These are phyloP conservation scores for Coffea canephora DNA, from an alignment of 257 asterid species.

Conservation along the genomic window DNA sequence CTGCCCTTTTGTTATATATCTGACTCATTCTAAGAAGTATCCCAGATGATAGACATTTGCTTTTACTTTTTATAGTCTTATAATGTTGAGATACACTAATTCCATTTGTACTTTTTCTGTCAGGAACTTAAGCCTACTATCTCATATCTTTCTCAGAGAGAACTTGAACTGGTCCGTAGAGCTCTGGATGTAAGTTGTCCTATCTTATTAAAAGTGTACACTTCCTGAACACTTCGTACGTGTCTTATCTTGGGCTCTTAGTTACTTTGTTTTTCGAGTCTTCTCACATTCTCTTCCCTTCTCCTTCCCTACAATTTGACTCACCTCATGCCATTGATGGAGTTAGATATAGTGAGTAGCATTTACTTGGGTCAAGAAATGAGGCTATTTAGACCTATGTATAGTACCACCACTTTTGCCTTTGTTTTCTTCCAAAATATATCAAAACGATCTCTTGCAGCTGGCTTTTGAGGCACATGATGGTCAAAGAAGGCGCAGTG, in stretches of 20 bases:
- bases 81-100: conserved; percentile 2
- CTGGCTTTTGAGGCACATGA: conserved; percentile 92
- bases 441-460: conserved; percentile 25
- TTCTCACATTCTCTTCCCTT: not conserved
- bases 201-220: not conserved
- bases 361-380: not conserved
- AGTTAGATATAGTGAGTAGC: not conserved
- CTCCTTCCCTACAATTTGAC: not conserved
- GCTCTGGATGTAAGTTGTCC: conserved; percentile 65
- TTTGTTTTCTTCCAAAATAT: not conserved
- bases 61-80: not conserved
- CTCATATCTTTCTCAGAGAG: conserved; percentile 71
- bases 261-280: not conserved
- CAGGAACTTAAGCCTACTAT: conserved; percentile 80
- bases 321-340: not conserved
- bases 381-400: not conserved
- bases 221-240: not conserved
- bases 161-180: conserved; percentile 64
- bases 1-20: not conserved
- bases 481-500: conserved; percentile 96
- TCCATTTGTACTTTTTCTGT: conserved; percentile 14
- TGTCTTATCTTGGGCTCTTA: conserved; percentile 3
- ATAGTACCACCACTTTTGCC: not conserved
- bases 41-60: not conserved
- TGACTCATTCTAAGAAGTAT: not conserved